These are phyloP conservation scores for Cardamine chenopodiifolia DNA, from an alignment of 345 rosid species.

Conservation along the genomic window DNA sequence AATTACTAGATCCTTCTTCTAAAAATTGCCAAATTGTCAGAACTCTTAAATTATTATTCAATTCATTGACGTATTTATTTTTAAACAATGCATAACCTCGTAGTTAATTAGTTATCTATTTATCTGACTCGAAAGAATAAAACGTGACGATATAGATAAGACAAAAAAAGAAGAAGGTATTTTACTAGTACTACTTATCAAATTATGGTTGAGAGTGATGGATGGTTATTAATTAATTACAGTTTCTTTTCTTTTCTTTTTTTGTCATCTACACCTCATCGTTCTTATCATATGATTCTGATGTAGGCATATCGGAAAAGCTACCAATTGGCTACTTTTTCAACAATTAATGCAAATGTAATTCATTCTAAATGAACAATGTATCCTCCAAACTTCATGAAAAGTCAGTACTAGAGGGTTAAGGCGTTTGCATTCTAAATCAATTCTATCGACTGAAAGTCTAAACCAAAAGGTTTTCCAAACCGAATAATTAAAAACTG, in stretches of 20 bases:
- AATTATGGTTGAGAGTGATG: constrained; percentile 21
- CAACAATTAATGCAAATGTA: background rate
- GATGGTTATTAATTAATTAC: constrained; percentile 16
- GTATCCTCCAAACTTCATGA: background rate
- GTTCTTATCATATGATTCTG: constrained; percentile 30
- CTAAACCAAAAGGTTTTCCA: background rate
- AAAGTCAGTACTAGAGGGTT: background rate
- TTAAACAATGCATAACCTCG: background rate
- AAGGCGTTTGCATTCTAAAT: too few species aligned
- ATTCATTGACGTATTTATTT: background rate
- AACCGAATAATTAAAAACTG: background rate
- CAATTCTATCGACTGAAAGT: too few species aligned
- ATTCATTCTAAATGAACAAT: background rate
- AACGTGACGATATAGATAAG: constrained; percentile 39
- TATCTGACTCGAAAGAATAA: background rate
- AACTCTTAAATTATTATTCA: background rate
- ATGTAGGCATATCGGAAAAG: too few species aligned
- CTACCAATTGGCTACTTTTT: background rate
- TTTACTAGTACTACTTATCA: background rate
- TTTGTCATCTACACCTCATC: too few species aligned
- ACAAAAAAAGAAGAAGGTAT: background rate
- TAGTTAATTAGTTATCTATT: background rate
- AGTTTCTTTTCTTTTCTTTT: too few species aligned
- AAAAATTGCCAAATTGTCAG: constrained; percentile 3
- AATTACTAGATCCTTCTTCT: constrained; percentile 20